phyloP scores from a whole-genome alignment of 306 rosid species.

The Vicia faba region DNA sequence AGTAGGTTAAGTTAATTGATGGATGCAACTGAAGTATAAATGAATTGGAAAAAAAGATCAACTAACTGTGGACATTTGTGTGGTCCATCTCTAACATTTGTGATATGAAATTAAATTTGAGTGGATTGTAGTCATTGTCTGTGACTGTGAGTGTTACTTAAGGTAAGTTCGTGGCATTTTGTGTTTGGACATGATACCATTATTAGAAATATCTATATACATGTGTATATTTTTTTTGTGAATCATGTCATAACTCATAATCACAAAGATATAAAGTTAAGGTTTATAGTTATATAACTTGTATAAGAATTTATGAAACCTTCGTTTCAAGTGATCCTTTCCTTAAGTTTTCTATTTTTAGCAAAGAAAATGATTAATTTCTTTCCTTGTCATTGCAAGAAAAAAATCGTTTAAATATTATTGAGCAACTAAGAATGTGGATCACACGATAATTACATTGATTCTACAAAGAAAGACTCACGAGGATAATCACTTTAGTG shows the following conservation, averaged over 20 bases:
- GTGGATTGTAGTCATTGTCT: conserved; percentile 5
- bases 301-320: too few species aligned
- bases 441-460: too few species aligned
- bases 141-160: not conserved
- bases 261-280: not conserved
- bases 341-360: too few species aligned
- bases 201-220: not conserved
- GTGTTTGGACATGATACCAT: conserved; percentile 10
- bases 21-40: conserved; percentile 34
- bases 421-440: too few species aligned
- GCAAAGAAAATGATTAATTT: too few species aligned
- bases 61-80: conserved; percentile 31
- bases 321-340: too few species aligned
- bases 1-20: not conserved
- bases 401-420: too few species aligned
- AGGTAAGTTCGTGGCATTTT: not conserved
- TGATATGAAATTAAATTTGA: not conserved
- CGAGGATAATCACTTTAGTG: too few species aligned
- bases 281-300: not conserved
- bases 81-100: conserved; percentile 42
- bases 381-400: too few species aligned
- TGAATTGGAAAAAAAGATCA: conserved; percentile 31
- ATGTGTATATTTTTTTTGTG: not conserved
- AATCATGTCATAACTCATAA: not conserved
- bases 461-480: too few species aligned